Percentiles rank a stretch among this genome's conserved stretches.
phyloP scores from a whole-genome alignment of 2,329 filamentous ascomycete genomes.

The Fusarium beomiforme region DNA sequence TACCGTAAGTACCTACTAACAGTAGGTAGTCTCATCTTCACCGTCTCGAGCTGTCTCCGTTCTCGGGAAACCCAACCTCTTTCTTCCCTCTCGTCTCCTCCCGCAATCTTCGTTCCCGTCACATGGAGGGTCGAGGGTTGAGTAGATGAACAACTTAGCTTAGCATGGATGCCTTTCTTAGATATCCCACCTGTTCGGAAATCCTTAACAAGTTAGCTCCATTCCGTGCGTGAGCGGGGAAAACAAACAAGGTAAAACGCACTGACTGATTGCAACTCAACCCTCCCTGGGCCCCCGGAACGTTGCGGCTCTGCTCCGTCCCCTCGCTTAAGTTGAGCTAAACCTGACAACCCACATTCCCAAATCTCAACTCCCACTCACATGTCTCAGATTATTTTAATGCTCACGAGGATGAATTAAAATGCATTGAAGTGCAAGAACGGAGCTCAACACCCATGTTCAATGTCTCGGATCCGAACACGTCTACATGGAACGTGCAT shows the following conservation, averaged over 20 bases:
- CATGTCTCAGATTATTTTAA: conserved; percentile 1
- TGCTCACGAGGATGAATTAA: conserved; percentile 15
- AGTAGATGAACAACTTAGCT: too few relatives aligned
- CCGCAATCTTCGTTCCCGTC: conserved; percentile 22
- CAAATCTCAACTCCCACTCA: not conserved
- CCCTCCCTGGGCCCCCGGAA: not conserved
- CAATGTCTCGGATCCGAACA: conserved; percentile 17
- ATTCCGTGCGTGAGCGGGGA: conserved; percentile 18
- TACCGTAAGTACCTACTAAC: not conserved
- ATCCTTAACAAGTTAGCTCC: not conserved
- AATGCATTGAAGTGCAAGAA: not conserved
- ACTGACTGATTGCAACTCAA: not conserved
- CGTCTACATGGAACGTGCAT: not conserved
- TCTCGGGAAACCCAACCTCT: conserved; percentile 10
- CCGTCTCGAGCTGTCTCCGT: conserved; percentile 5
- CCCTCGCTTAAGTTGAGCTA: conserved; percentile 4
- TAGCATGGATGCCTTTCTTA: too few relatives aligned
- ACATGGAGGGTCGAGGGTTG: not conserved
- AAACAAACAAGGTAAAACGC: not conserved
- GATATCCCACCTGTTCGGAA: conserved; percentile 1
- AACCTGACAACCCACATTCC: conserved; percentile 1
- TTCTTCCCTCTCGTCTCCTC: not conserved
- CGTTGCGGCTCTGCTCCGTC: conserved; percentile 21
- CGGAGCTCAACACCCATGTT: not conserved
- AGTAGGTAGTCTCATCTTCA: not conserved